Conservation (phyloP, 805 yeast species). For the Clavispora carvajalis region DNA sequence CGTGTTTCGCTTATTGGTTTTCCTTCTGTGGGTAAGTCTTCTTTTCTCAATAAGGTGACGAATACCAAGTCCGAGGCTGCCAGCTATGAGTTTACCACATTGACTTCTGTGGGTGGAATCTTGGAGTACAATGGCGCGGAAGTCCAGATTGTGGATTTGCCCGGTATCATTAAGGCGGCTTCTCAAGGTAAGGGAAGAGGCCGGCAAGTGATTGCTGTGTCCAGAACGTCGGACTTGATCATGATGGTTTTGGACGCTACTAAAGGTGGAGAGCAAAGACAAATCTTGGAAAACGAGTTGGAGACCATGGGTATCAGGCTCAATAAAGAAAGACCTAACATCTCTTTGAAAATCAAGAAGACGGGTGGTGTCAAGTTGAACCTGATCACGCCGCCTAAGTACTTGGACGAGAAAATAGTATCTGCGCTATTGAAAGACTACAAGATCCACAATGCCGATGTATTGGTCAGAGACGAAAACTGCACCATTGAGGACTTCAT, state of each 20-base stretch:
- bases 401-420: slow-evolving; percentile 76
- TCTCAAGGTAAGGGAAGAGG: slow-evolving; percentile 97
- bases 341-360: slow-evolving; percentile 70
- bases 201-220: slow-evolving; percentile 92
- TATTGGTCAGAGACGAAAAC: slow-evolving; percentile 80
- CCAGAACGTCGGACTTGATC: slow-evolving; percentile 88
- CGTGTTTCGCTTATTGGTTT: slow-evolving; percentile 93
- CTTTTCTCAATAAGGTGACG: slow-evolving; percentile 82
- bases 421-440: slow-evolving; percentile 76
- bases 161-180: slow-evolving; percentile 96
- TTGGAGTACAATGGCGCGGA: slow-evolving; percentile 94
- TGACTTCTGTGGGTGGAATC: slow-evolving; percentile 96
- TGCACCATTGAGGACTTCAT: slow-evolving; percentile 89
- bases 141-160: slow-evolving; percentile 93
- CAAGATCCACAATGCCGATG: slow-evolving; percentile 90
- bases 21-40: slow-evolving; percentile 97
- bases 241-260: slow-evolving; percentile 95
- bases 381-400: slow-evolving; percentile 73
- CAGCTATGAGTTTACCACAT: slow-evolving; percentile 89
- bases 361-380: slow-evolving; percentile 91
- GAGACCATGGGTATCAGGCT: slow-evolving; percentile 92
- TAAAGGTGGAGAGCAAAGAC: slow-evolving; percentile 84
- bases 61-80: slow-evolving; percentile 94
- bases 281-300: slow-evolving; percentile 78
- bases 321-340: slow-evolving; percentile 73